Percentiles rank a stretch among this genome's conserved stretches.
phyloP scores from a whole-genome alignment of 768 basidiomycete species.

The Mrakia blollopis region DNA sequence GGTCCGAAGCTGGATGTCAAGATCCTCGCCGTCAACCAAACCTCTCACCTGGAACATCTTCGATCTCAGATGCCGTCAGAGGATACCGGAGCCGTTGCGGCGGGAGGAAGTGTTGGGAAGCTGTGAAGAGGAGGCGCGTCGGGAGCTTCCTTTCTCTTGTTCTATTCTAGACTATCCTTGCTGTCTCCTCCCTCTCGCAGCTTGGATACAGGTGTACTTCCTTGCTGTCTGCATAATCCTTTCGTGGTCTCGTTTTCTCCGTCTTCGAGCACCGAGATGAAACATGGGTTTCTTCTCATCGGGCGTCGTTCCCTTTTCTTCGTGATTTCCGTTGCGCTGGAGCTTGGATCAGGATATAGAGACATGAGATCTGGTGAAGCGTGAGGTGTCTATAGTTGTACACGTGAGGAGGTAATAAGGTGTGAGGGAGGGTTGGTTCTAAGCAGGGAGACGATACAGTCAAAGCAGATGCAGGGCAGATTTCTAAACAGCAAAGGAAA shows the following conservation, averaged over 20 bases:
- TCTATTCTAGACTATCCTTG: no score
- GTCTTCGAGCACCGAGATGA: no score
- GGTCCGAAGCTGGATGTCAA: constrained; percentile 34
- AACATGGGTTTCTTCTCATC: no score
- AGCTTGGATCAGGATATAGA: background rate
- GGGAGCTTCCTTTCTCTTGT: no score
- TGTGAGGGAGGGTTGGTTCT: background rate
- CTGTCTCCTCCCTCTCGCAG: no score
- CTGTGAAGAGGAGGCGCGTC: no score
- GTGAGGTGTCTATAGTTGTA: background rate
- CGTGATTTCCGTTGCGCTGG: no score
- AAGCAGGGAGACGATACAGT: background rate
- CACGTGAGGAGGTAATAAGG: background rate
- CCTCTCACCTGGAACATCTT: constrained; percentile 44
- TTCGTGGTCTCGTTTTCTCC: no score
- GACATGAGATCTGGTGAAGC: background rate
- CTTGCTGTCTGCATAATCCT: no score
- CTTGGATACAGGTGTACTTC: no score
- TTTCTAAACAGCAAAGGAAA: background rate
- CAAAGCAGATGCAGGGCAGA: background rate
- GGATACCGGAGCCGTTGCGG: constrained; percentile 52
- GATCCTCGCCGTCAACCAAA: constrained; percentile 43
- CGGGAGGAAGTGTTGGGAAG: background rate
- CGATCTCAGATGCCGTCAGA: constrained; percentile 63
- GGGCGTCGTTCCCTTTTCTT: no score